Base-by-base conservation (phyloP, 768 basidiomycete species). In the Auricularia auricula-judae region DNA sequence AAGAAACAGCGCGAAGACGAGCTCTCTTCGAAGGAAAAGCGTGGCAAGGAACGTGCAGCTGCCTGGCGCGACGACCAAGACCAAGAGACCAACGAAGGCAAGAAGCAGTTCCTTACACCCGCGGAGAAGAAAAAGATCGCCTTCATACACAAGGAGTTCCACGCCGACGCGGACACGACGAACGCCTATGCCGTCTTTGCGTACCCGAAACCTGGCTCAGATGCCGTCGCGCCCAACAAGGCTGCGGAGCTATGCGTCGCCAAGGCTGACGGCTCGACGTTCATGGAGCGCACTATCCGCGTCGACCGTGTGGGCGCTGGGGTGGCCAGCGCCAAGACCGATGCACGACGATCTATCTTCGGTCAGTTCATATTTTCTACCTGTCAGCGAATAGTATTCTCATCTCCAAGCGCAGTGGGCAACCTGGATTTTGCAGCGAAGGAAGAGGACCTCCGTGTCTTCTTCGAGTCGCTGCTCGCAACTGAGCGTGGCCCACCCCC, bases 171-270 rank as follows among this genome's bases (percentile, higher is more conserved):
- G 3, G 85, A 85, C 68, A 81, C 84, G 18, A 83, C 91, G 65
- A 91, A 94, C 71, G 91, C 92, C 0, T 99, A 99, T 73, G 75
- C 96, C 59, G 93, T 98, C 21, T 93, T 98, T 73, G 91, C 91
- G 0, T 85, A 93, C 70, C 81, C 85, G 7, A 65, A 71, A 3
- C 81, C 82, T n/a, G 54, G 33, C n/a, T 21, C 23, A 12, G 56
- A 56, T 10, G 33, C 36, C 18, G 61, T 43, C 11, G 0, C 67
- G 61, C 89, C 89, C 5, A 86, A 86, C 69, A 83, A 86, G 66
- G 91, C 89, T 11, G 89, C 90, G 0, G 75, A 68, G 44, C 66
- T 78, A 8, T 85, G 84, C 2, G 84, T 87, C 36, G 78, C 79
- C 61, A 78, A 76, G 42, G 86, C 83, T 59, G 84, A 97, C 69